phyloP scores from a whole-genome alignment of 306 rosid genomes.

The Herpetospermum pedunculosum region DNA sequence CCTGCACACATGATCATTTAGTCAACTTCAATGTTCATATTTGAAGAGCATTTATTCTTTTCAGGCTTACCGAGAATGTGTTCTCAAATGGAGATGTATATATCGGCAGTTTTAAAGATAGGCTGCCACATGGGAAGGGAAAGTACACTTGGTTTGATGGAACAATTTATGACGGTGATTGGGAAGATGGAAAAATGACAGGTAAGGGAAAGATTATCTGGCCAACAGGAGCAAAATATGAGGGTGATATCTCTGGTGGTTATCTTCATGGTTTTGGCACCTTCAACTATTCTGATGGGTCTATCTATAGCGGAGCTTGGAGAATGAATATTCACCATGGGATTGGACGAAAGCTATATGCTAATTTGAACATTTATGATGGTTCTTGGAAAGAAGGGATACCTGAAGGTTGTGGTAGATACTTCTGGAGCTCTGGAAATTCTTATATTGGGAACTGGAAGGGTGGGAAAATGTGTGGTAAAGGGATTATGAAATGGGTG shows the following conservation, averaged over 20 bases:
- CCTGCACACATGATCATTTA: not conserved
- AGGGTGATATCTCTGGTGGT: conserved; percentile 83
- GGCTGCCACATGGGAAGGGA: conserved; percentile 69
- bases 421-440: conserved; percentile 64
- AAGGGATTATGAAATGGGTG: conserved; percentile 87
- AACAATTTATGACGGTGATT: conserved; percentile 72
- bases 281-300: conserved; percentile 31
- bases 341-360: conserved; percentile 53
- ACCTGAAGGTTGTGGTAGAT: conserved; percentile 69
- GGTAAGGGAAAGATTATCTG: conserved; percentile 64
- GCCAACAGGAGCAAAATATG: conserved; percentile 66
- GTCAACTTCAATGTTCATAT: not conserved
- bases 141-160: conserved; percentile 76
- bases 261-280: conserved; percentile 77
- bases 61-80: conserved; percentile 39
- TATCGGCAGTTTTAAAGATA: conserved; percentile 40
- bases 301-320: conserved; percentile 62
- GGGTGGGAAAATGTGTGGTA: conserved; percentile 65
- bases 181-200: conserved; percentile 74
- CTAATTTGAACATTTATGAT: conserved; percentile 58
- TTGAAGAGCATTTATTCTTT: conserved; percentile 13
- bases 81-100: conserved; percentile 64
- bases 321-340: conserved; percentile 87
- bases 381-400: conserved; percentile 95
- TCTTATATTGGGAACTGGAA: conserved; percentile 70